These are phyloP conservation scores for Phoma sp. DNA, from an alignment of 2,329 filamentous ascomycete genomes.

Conservation along the genomic window DNA sequence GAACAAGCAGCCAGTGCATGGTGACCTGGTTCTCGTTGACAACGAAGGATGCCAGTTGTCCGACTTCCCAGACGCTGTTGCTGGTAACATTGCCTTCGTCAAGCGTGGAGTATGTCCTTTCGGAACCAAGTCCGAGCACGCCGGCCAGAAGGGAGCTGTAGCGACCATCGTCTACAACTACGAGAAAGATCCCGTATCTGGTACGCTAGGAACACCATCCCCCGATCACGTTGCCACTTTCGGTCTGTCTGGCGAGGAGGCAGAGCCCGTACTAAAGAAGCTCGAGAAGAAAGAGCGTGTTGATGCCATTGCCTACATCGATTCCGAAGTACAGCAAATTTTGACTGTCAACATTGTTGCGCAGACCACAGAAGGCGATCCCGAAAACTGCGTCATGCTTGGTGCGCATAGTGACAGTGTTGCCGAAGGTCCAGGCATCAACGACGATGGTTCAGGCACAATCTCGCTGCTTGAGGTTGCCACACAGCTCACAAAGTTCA, in stretches of 20 bases:
- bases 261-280: constrained; percentile 59
- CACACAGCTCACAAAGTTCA: constrained; percentile 50
- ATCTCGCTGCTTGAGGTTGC: constrained; percentile 52
- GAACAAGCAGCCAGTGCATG: constrained; percentile 47
- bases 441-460: constrained; percentile 52
- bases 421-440: constrained; percentile 52
- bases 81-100: constrained; percentile 75
- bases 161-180: constrained; percentile 81
- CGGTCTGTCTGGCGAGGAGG: constrained; percentile 70
- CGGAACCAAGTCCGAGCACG: constrained; percentile 73
- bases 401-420: constrained; percentile 53
- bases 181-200: constrained; percentile 65
- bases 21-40: constrained; percentile 42
- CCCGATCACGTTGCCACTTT: constrained; percentile 71
- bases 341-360: constrained; percentile 56
- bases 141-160: constrained; percentile 73
- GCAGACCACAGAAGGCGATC: constrained; percentile 48
- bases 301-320: constrained; percentile 55
- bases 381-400: constrained; percentile 51
- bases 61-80: constrained; percentile 68
- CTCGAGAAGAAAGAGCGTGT: constrained; percentile 58
- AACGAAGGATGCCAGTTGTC: constrained; percentile 44
- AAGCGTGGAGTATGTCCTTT: constrained; percentile 76
- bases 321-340: constrained; percentile 58
- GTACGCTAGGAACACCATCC: constrained; percentile 72